Evolutionary conservation across 1,284 basidiomycete species (phyloP).

Genomic region (Sporisorium reilianum): DNA sequence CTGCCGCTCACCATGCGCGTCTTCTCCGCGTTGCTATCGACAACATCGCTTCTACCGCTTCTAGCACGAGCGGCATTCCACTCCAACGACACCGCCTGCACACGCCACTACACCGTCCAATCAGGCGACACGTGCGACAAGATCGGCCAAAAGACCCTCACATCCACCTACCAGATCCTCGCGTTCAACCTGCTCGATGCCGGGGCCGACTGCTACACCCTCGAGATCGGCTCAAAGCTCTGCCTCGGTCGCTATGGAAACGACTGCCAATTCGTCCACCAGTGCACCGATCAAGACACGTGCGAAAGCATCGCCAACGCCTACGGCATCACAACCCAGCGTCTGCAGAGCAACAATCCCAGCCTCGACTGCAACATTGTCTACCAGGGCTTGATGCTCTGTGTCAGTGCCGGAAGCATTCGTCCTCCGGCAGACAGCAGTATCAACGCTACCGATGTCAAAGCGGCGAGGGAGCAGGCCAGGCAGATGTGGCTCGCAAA

Average conservation of each 20-base stretch:
- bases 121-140: constrained; percentile 77
- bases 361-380: constrained; percentile 54
- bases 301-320: constrained; percentile 55
- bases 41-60: constrained; percentile 23
- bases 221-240: constrained; percentile 73
- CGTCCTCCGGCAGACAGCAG: constrained; percentile 49
- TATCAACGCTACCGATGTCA: constrained; percentile 47
- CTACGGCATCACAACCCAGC: constrained; percentile 48
- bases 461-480: constrained; percentile 28
- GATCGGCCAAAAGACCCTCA: constrained; percentile 77
- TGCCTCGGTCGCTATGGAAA: constrained; percentile 63
- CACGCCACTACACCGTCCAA: constrained; percentile 75
- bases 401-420: constrained; percentile 55
- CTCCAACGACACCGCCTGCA: constrained; percentile 71
- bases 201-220: constrained; percentile 75
- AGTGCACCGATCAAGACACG: constrained; percentile 40
- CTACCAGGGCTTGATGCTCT: constrained; percentile 60
- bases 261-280: constrained; percentile 64
- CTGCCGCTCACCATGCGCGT: constrained; percentile 27
- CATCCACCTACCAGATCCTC: constrained; percentile 81
- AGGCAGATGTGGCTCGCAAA: constrained; percentile 28
- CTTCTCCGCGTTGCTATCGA: constrained; percentile 17
- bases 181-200: constrained; percentile 74
- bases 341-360: constrained; percentile 60
- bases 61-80: constrained; percentile 42